A percentile compares a stretch with the other conserved stretches of the same genome.
phyloP scores from a whole-genome alignment of 1,139 yeast genomes.

The Yamadazyma triangularis region DNA sequence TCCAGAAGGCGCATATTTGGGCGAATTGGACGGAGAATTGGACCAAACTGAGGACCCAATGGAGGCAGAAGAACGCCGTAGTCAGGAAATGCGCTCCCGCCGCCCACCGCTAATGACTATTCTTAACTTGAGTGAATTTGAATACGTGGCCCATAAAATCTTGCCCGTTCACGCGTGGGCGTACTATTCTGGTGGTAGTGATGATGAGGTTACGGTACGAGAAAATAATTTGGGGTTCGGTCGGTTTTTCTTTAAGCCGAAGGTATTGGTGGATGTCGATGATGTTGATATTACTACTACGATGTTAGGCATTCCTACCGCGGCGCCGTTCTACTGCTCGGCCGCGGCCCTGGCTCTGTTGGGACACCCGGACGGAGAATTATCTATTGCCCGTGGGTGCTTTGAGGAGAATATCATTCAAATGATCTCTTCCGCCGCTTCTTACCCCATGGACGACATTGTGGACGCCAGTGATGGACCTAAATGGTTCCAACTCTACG shows the following conservation, averaged over 20 bases:
- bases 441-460: conserved; percentile 57
- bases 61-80: conserved; percentile 9
- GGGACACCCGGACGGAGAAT: conserved; percentile 57
- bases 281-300: conserved; percentile 43
- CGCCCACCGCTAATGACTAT: conserved; percentile 56
- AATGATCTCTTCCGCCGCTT: conserved; percentile 55
- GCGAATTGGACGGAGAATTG: conserved; percentile 11
- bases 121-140: conserved; percentile 64
- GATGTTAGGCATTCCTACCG: conserved; percentile 45
- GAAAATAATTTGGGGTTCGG: conserved; percentile 83
- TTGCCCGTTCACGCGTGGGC: conserved; percentile 76
- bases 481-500: conserved; percentile 44
- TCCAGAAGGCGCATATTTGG: conserved; percentile 8
- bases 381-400: conserved; percentile 46
- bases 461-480: conserved; percentile 31
- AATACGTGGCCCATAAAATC: conserved; percentile 67
- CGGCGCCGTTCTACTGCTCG: conserved; percentile 53
- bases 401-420: conserved; percentile 43
- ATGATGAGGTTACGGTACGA: conserved; percentile 78
- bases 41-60: conserved; percentile 8
- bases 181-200: conserved; percentile 80
- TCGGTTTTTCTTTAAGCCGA: conserved; percentile 76
- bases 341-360: conserved; percentile 56
- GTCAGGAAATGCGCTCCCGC: conserved; percentile 8
- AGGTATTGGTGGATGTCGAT: conserved; percentile 61